A percentile compares a stretch with the other conserved stretches of the same genome.
phyloP scores from a whole-genome alignment of 306 rosid species.

The Ormosia semicastrata region DNA sequence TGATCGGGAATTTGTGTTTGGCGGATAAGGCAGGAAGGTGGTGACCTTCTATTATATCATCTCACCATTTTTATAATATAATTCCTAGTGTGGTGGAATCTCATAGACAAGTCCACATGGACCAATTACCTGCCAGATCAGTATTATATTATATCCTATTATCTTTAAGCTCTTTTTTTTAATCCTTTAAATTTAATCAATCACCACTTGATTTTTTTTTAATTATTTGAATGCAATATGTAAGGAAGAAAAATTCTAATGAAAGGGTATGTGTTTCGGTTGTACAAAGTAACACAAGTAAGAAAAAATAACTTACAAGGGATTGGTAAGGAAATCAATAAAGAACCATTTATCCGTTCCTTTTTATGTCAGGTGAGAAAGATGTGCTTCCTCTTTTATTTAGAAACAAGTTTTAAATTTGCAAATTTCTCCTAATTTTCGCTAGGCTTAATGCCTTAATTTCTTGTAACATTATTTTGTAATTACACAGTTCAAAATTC shows the following conservation, averaged over 20 bases:
- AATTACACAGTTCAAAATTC: no score
- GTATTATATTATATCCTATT: neutral
- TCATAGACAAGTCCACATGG: slow-evolving; percentile 7
- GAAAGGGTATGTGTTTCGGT: neutral
- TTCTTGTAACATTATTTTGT: no score
- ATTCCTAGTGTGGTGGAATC: neutral
- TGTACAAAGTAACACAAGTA: neutral
- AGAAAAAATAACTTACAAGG: neutral
- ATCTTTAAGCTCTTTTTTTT: neutral
- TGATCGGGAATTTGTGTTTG: slow-evolving; percentile 15
- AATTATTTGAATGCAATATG: neutral
- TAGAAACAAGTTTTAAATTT: no score
- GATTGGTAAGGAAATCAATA: neutral
- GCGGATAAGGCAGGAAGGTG: neutral
- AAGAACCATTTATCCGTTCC: neutral
- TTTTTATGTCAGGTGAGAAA: no score
- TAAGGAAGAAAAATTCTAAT: neutral
- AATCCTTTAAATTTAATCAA: neutral
- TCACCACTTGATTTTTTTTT: neutral
- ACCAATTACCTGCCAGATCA: slow-evolving; percentile 18
- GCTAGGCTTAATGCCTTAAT: no score
- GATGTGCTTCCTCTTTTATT: no score
- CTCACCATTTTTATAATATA: neutral
- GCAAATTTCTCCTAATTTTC: no score
- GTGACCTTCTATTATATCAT: neutral